These are phyloP conservation scores for Rhodamnia argentea DNA, from an alignment of 345 rosid genomes.

Conservation along the genomic window DNA sequence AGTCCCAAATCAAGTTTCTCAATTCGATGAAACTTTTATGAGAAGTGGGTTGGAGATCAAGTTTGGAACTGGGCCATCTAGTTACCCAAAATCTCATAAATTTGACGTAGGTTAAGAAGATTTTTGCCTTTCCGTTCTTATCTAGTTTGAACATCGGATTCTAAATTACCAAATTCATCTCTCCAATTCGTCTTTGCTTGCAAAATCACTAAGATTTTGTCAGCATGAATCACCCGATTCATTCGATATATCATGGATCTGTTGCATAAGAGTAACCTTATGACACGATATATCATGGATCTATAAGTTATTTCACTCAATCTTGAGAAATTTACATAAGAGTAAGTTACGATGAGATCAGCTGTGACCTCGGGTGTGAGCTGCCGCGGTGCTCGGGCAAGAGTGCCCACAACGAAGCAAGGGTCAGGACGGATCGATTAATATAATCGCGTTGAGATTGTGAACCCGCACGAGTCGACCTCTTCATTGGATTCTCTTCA, in stretches of 20 bases:
- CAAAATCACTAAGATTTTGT: background rate
- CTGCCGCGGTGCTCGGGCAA: background rate
- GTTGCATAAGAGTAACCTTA: too few species aligned
- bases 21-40: background rate
- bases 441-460: background rate
- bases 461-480: background rate
- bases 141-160: background rate
- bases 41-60: background rate
- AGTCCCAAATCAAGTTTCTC: background rate
- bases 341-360: background rate
- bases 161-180: background rate
- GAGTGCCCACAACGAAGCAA: background rate
- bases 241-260: background rate
- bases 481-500: slow-evolving; percentile 2
- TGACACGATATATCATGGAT: background rate
- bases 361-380: background rate
- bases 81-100: background rate
- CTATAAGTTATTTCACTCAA: background rate
- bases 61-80: background rate
- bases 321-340: background rate
- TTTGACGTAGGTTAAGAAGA: background rate
- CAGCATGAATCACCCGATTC: background rate
- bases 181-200: background rate
- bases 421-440: background rate
- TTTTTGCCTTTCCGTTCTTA: background rate